These are phyloP conservation scores for Podosphaera fusca DNA, from an alignment of 2,329 filamentous ascomycete species.

Conservation along the genomic window DNA sequence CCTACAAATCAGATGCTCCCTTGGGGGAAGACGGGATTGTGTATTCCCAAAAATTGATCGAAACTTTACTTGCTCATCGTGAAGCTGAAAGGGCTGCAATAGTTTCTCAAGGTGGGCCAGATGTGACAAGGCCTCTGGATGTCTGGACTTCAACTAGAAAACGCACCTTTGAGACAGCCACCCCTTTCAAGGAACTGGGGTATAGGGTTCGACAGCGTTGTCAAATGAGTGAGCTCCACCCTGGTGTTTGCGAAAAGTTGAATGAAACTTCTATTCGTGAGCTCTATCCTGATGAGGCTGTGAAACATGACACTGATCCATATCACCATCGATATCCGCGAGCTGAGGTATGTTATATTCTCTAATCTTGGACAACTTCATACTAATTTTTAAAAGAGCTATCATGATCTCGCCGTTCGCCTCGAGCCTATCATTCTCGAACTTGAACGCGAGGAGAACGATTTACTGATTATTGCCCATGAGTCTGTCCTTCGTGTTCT, in stretches of 20 bases:
- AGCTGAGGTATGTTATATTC: constrained; percentile 45
- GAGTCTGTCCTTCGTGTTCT: constrained; percentile 92
- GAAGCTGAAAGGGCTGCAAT: constrained; percentile 53
- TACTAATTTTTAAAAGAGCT: constrained; percentile 38
- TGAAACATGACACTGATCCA: constrained; percentile 80
- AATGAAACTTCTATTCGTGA: constrained; percentile 59
- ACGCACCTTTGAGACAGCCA: constrained; percentile 73
- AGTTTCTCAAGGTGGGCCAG: constrained; percentile 45
- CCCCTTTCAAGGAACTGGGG: constrained; percentile 54
- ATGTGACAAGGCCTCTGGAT: constrained; percentile 54
- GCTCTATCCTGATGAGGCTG: constrained; percentile 73
- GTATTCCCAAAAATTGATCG: constrained; percentile 70
- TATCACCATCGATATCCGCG: constrained; percentile 93
- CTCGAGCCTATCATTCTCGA: constrained; percentile 95
- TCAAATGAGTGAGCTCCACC: constrained; percentile 94
- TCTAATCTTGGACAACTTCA: not conserved
- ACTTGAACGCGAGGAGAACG: constrained; percentile 86
- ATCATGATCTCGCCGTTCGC: constrained; percentile 93
- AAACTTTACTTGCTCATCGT: constrained; percentile 60
- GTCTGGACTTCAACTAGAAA: constrained; percentile 90
- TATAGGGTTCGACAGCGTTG: constrained; percentile 78
- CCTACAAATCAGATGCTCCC: constrained; percentile 74
- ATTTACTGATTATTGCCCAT: constrained; percentile 94
- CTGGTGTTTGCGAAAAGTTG: constrained; percentile 86
- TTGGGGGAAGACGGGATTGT: constrained; percentile 58